Percentiles rank a stretch among this genome's conserved stretches.
These are phyloP conservation scores for Apiospora kogelbergensis DNA, from an alignment of 2,329 filamentous ascomycete genomes.

Conservation along the genomic window DNA sequence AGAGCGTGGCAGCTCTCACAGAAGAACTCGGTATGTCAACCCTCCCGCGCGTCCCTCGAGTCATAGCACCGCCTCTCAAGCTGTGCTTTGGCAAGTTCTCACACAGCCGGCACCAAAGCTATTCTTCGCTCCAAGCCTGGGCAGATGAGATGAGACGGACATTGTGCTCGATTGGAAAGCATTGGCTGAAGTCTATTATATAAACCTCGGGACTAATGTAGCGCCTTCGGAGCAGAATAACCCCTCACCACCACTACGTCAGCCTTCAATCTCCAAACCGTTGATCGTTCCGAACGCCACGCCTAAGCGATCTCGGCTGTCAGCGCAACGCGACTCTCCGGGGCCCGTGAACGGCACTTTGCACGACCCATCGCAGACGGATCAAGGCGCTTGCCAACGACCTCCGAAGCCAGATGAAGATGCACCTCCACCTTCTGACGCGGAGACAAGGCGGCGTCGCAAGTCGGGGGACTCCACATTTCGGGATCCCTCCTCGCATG, in stretches of 20 bases:
- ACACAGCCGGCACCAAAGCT: not conserved
- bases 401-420: conserved; percentile 25
- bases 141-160: not conserved
- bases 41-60: not conserved
- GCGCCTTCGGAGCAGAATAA: conserved; percentile 19
- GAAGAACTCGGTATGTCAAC: conserved; percentile 30
- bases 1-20: conserved; percentile 37
- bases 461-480: conserved; percentile 37
- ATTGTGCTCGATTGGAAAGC: not conserved
- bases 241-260: conserved; percentile 13
- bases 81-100: not conserved
- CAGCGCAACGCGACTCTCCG: conserved; percentile 19
- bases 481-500: conserved; percentile 43
- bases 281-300: conserved; percentile 31
- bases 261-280: conserved; percentile 21
- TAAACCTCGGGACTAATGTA: conserved; percentile 18
- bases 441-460: conserved; percentile 25
- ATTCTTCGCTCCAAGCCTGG: not conserved
- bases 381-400: conserved; percentile 27
- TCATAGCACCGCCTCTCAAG: not conserved
- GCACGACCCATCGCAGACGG: conserved; percentile 22
- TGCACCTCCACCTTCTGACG: conserved; percentile 23
- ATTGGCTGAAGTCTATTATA: not conserved
- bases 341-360: conserved; percentile 16
- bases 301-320: conserved; percentile 36